phyloP scores from a whole-genome alignment of 176 grass and related monocot species.

The Ensete ventricosum region DNA sequence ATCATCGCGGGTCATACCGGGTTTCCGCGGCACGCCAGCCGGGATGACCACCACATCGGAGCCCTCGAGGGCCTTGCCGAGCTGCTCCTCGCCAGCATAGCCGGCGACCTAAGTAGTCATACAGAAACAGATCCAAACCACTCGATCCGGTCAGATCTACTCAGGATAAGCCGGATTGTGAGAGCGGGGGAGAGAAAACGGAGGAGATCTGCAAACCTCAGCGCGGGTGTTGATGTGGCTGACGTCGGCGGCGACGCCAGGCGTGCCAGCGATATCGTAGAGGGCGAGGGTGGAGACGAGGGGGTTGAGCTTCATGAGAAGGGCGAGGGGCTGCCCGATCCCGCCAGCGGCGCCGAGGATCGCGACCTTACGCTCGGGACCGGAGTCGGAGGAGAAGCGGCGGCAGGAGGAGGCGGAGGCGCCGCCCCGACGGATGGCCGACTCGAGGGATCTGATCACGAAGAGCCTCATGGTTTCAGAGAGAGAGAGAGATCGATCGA shows the following conservation, averaged over 20 bases:
- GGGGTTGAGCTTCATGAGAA: slow-evolving; percentile 54
- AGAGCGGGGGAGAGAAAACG: background rate
- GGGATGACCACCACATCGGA: slow-evolving; percentile 43
- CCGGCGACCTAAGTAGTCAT: slow-evolving; percentile 29
- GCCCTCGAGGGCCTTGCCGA: slow-evolving; percentile 32
- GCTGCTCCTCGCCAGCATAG: slow-evolving; percentile 29
- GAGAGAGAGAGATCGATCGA: background rate
- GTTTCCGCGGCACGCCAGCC: slow-evolving; percentile 47
- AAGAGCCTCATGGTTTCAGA: background rate
- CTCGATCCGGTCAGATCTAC: background rate
- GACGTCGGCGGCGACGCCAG: slow-evolving; percentile 42
- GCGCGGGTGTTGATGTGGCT: slow-evolving; percentile 41
- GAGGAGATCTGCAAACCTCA: background rate
- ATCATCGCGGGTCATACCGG: slow-evolving; percentile 46
- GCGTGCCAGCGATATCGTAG: slow-evolving; percentile 43
- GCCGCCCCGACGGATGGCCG: background rate
- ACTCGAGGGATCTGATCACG: slow-evolving; percentile 2
- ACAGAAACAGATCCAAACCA: slow-evolving; percentile 13
- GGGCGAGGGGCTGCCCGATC: slow-evolving; percentile 35
- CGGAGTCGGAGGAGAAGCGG: slow-evolving; percentile 2
- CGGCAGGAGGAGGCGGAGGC: slow-evolving; percentile 17
- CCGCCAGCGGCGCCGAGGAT: slow-evolving; percentile 33
- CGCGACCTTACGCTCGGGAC: slow-evolving; percentile 30
- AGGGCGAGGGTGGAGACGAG: slow-evolving; percentile 41
- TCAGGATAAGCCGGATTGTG: background rate